Evolutionary conservation across 805 yeast species (phyloP).

Genomic region (Blastobotrys chiropterorum): DNA sequence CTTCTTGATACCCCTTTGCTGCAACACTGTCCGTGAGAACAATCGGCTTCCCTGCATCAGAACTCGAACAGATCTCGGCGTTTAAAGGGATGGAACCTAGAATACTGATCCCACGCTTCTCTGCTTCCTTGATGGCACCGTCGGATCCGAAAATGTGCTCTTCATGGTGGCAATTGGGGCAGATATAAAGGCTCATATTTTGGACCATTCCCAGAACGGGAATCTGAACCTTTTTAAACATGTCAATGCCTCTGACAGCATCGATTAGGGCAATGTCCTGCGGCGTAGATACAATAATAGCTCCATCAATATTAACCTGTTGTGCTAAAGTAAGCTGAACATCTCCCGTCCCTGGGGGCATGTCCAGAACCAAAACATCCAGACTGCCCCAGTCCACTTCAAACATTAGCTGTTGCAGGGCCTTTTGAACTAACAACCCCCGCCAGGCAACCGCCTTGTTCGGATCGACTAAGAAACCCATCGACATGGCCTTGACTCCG

Average conservation of each 20-base stretch:
- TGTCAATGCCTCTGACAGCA: conserved; percentile 70
- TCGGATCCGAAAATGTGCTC: conserved; percentile 69
- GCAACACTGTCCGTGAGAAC: neutral
- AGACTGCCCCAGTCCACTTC: conserved; percentile 70
- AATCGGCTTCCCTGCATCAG: conserved; percentile 60
- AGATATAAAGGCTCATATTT: conserved; percentile 71
- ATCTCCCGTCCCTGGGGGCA: conserved; percentile 94
- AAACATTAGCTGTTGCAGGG: conserved; percentile 73
- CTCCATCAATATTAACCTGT: conserved; percentile 68
- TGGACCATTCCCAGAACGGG: conserved; percentile 75
- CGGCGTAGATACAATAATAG: conserved; percentile 77
- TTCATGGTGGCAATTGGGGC: conserved; percentile 71
- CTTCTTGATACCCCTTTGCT: neutral
- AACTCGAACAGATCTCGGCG: conserved; percentile 49
- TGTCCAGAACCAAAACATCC: conserved; percentile 67
- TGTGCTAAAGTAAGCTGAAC: conserved; percentile 80
- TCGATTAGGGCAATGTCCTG: conserved; percentile 80
- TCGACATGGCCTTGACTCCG: conserved; percentile 80
- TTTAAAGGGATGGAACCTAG: conserved; percentile 66
- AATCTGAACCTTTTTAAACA: conserved; percentile 65
- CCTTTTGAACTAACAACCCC: conserved; percentile 82
- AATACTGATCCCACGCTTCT: conserved; percentile 41
- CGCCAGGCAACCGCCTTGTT: conserved; percentile 76
- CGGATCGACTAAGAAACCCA: conserved; percentile 70
- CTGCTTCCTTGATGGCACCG: conserved; percentile 48